Evolutionary conservation across 1,284 basidiomycete species (phyloP).

Genomic region (Microbotryum silenes-acaulis): DNA sequence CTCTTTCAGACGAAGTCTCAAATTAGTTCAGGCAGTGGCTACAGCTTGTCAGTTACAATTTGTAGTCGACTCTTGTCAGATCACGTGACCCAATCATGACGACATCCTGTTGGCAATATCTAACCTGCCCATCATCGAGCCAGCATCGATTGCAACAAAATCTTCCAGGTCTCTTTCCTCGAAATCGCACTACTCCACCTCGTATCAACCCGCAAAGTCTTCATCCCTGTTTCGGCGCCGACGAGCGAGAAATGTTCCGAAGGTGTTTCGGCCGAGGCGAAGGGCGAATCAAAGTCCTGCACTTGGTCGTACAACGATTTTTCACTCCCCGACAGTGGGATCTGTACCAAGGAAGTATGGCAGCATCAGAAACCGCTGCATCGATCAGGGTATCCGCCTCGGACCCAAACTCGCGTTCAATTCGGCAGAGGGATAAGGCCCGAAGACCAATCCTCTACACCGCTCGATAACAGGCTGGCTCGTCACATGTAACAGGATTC

Average conservation of each 20-base stretch:
- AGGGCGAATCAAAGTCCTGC: constrained; percentile 24
- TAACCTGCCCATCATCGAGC: too few species aligned
- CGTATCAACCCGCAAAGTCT: too few species aligned
- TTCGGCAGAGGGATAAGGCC: background rate
- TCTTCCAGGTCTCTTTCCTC: too few species aligned
- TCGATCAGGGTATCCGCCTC: background rate
- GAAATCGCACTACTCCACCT: too few species aligned
- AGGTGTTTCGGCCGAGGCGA: constrained; percentile 7
- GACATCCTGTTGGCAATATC: too few species aligned
- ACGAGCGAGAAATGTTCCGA: constrained; percentile 8
- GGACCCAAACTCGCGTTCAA: background rate
- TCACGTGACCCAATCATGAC: too few species aligned
- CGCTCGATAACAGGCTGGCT: constrained; percentile 23
- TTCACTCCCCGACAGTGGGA: background rate
- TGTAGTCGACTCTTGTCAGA: too few species aligned
- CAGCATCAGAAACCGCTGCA: too few species aligned
- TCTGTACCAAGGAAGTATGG: background rate
- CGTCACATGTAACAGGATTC: constrained; percentile 4
- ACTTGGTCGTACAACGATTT: background rate
- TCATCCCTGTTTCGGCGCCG: background rate
- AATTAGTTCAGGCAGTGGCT: too few species aligned
- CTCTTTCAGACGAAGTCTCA: too few species aligned
- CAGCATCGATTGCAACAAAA: too few species aligned
- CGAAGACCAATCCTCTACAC: constrained; percentile 10
- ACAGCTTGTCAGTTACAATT: too few species aligned